Evolutionary conservation across 257 asterid species (phyloP).

Genomic region (Salvia hispanica): DNA sequence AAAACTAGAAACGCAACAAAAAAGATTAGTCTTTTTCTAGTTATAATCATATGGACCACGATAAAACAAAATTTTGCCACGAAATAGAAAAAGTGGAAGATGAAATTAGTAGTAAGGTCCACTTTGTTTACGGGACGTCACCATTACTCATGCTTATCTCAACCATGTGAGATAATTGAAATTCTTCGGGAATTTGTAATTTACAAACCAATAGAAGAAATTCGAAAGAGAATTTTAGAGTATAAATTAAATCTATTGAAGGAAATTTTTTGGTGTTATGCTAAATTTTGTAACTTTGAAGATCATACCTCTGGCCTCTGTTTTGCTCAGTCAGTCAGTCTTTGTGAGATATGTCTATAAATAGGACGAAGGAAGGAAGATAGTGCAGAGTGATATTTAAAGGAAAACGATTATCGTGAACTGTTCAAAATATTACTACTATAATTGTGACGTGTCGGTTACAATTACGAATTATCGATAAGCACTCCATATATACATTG

Average conservation of each 20-base stretch:
- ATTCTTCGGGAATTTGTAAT: neutral
- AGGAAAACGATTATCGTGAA: neutral
- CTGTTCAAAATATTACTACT: neutral
- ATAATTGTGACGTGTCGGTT: neutral
- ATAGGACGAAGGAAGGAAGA: neutral
- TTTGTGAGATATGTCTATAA: neutral
- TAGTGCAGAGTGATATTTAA: neutral
- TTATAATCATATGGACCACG: constrained; percentile 12
- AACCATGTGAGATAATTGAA: constrained; percentile 4
- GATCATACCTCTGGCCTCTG: neutral
- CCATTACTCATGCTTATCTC: constrained; percentile 33
- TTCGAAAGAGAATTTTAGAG: too few species aligned
- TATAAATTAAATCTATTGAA: neutral
- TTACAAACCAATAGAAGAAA: too few species aligned
- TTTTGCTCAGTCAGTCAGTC: neutral
- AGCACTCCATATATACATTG: neutral
- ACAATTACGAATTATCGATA: neutral
- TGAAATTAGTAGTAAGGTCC: constrained; percentile 28
- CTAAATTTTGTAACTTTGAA: neutral
- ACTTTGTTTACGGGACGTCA: constrained; percentile 26
- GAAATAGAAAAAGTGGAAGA: constrained; percentile 11
- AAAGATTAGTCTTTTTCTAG: neutral
- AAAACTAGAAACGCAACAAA: neutral
- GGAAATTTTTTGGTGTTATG: neutral
- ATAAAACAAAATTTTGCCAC: constrained; percentile 20